A percentile compares a stretch with the other conserved stretches of the same genome.
Conservation (phyloP, 371 early-diverging fungal species). For the Racocetra persica region DNA sequence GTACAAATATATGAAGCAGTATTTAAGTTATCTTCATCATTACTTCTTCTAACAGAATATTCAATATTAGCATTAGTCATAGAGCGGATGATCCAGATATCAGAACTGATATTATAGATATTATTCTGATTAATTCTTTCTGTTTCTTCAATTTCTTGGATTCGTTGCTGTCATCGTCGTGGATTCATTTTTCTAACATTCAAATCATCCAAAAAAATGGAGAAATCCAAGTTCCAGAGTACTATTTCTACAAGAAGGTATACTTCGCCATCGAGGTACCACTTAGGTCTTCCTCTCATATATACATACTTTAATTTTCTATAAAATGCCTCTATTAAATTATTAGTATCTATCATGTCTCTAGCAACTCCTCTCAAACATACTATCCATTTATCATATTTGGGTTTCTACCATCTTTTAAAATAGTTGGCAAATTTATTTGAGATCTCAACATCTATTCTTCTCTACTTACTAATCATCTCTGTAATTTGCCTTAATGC, state of each 20-base stretch:
- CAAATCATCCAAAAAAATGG: background rate
- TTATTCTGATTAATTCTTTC: background rate
- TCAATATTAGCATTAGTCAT: background rate
- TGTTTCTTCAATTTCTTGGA: background rate
- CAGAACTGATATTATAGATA: background rate
- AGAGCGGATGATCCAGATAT: background rate
- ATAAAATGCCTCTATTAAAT: constrained; percentile 2
- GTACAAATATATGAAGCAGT: background rate
- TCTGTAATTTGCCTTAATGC: background rate
- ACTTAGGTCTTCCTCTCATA: background rate
- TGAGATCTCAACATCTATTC: background rate
- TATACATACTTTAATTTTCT: background rate
- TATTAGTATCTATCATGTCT: background rate
- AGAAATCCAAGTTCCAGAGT: background rate
- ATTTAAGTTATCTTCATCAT: background rate
- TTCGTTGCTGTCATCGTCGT: background rate
- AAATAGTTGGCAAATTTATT: background rate
- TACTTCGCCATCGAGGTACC: background rate
- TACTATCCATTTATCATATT: background rate
- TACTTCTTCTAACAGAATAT: background rate
- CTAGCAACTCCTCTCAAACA: background rate
- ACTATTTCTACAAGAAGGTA: background rate
- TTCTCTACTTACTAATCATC: background rate
- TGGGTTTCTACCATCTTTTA: background rate
- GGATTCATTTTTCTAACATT: background rate